Evolutionary conservation across 2,329 filamentous ascomycete genomes (phyloP), one percentile per base, ranked within the genome.

Genomic region (Beauveria sp.): DNA sequence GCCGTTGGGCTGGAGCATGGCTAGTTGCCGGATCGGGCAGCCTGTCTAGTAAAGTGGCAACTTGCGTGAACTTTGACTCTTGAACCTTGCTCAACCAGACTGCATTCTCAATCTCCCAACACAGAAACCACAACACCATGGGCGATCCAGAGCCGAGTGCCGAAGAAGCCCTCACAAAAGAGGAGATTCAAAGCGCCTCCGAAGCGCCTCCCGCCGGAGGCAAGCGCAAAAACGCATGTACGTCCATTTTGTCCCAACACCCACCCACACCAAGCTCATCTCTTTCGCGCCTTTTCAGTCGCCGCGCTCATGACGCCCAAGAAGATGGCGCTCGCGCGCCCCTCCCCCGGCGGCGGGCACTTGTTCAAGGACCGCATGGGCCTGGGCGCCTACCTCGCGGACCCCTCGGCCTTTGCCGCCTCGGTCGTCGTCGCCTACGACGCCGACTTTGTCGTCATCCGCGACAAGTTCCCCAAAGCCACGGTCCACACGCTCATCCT

Each of bases 401-500:
- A 82, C 45, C 90, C 34, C 14, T 38, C 91, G 0, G 77, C 82
- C 52, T 79, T 85, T 65, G 81, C 86, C 1, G 69, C 83, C 1
- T 81, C 79, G 5, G 76, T 81, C 9, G 82, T 93, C 22, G 80
- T 93, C 66, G 86, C 86, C 67, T 78, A 88, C 74, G 85, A 84
- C 67, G 78, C 84, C 12, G 78, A 85, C 63, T 91, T 89, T 66
- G 89, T 93, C 60, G 82, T 86, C 22, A 90, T 98, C 72, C 82
- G 87, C 67, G 95, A 99, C 76, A 78, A 86, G 64, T 99, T 86
- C 71, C 93, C 95, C 9, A 99, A 98, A 74, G 85, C 90, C 3
- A 86, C 84, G 3, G 80, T 97, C 4, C 95, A 99, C 76, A 81
- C 91, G 1, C 88, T 99, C 3, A 84, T 98, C n/a, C 85, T 98